Evolutionary conservation across 495 filamentous ascomycete genomes (phyloP), one percentile per base, ranked within the genome.

Genomic region (Evernia prunastri): DNA sequence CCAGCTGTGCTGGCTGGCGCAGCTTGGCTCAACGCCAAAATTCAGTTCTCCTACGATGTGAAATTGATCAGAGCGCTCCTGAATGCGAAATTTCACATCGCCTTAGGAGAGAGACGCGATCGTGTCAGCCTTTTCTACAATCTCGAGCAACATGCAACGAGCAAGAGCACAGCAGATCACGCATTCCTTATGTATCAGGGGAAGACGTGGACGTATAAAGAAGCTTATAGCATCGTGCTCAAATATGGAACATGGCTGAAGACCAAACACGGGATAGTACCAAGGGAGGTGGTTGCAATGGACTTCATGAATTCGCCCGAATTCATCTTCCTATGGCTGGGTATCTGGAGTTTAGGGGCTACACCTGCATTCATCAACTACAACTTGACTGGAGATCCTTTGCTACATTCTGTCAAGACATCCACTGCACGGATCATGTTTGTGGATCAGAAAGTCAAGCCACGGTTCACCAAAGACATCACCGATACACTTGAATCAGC

Each of bases 331-430:
- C 63, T 96, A n/a, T 83, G 86, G 78, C 79, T 96, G 29, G 94
- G 88, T 0, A 74, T 97, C 37, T 97, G 93, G 92, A 85, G 87
- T 23, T 85, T 97, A 47, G 94, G 94, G 0, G 92, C 90, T 0
- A 83, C 82, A 33, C 92, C 93, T n/a, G 94, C 93, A 0, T 89
- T 95, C 65, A 89, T 98, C 76, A 98, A 98, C 73, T 96, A 94
- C 74, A 97, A 97, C 68, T 73, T 97, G 53, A 79, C 80, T 3
- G 88, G 87, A 17, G 84, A 89, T 35, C 81, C 92, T 3, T 76
- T 98, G 64, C 72, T 86, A 35, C 93, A 98, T 73, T 93, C 89
- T 58, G 79, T 97, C 18, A 85, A 80, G 60, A 82, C 84, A 12
- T 89, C 89, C 0, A 86, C 83, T 0, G 78, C 91, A 4, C 78